Evolutionary conservation across 345 rosid species (phyloP).

Genomic region (Pseudoturritis turrita): DNA sequence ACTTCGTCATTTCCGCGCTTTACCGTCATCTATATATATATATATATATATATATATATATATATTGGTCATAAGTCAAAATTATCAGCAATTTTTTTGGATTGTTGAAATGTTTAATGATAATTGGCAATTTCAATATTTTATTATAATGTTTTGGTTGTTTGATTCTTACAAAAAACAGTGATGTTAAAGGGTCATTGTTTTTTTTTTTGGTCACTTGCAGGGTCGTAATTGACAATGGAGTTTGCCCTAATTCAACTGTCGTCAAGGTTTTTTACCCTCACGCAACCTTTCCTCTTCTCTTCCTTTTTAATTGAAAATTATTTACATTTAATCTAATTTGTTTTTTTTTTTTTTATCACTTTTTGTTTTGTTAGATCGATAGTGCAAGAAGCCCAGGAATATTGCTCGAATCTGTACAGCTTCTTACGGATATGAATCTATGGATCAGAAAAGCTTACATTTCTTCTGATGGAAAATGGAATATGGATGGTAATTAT

Average conservation of each 20-base stretch:
- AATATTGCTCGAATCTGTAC: slow-evolving; percentile 83
- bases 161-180: slow-evolving; percentile 19
- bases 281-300: slow-evolving; percentile 35
- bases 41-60: no score
- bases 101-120: no score
- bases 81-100: not conserved
- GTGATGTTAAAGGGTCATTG: slow-evolving; percentile 29
- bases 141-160: not conserved
- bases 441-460: slow-evolving; percentile 86
- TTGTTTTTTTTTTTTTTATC: not conserved
- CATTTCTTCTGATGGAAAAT: slow-evolving; percentile 79
- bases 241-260: slow-evolving; percentile 76
- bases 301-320: not conserved
- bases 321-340: not conserved
- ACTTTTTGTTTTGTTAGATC: slow-evolving; percentile 33
- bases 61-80: no score
- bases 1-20: slow-evolving; percentile 9
- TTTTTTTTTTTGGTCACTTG: slow-evolving; percentile 33
- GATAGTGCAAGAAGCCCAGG: slow-evolving; percentile 91
- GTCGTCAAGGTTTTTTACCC: slow-evolving; percentile 79
- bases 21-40: slow-evolving; percentile 10
- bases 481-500: slow-evolving; percentile 88
- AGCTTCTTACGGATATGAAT: slow-evolving; percentile 88
- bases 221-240: slow-evolving; percentile 98
- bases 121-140: not conserved